Conservation (phyloP, 192 early-diverging fungal genomes). For the Entophlyctis helioformis region DNA sequence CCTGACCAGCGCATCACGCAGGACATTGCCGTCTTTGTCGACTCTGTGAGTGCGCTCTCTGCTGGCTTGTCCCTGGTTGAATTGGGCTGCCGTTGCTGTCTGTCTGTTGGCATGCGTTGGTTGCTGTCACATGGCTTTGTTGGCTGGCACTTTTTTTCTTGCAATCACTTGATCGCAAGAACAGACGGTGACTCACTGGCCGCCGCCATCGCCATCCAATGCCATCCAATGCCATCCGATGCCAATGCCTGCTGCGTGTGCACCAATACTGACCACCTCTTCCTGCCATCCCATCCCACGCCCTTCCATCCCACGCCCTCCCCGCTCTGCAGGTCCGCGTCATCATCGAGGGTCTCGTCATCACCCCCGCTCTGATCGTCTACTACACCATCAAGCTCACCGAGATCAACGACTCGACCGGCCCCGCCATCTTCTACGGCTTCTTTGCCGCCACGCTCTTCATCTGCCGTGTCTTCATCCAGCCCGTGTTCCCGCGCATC, state of each 20-base stretch:
- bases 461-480: slow-evolving; percentile 51
- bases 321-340: slow-evolving; percentile 20
- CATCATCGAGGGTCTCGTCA: slow-evolving; percentile 48
- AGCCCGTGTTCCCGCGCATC: slow-evolving; percentile 63
- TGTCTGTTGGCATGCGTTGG: neutral
- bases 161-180: neutral
- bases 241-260: too few relatives aligned
- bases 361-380: slow-evolving; percentile 59
- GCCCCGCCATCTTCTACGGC: slow-evolving; percentile 58
- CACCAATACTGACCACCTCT: too few relatives aligned
- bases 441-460: slow-evolving; percentile 67
- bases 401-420: slow-evolving; percentile 46
- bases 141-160: neutral
- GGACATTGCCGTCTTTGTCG: slow-evolving; percentile 74
- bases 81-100: neutral
- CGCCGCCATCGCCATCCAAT: too few relatives aligned
- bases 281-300: too few relatives aligned
- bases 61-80: too few relatives aligned
- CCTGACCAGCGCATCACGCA: slow-evolving; percentile 79
- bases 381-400: slow-evolving; percentile 73
- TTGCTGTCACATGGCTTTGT: too few relatives aligned
- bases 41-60: slow-evolving; percentile 17
- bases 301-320: neutral
- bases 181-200: too few relatives aligned
- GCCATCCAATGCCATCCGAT: too few relatives aligned